phyloP scores from a whole-genome alignment of 2,329 filamentous ascomycete genomes.

The Trichoderma cornu-damae region DNA sequence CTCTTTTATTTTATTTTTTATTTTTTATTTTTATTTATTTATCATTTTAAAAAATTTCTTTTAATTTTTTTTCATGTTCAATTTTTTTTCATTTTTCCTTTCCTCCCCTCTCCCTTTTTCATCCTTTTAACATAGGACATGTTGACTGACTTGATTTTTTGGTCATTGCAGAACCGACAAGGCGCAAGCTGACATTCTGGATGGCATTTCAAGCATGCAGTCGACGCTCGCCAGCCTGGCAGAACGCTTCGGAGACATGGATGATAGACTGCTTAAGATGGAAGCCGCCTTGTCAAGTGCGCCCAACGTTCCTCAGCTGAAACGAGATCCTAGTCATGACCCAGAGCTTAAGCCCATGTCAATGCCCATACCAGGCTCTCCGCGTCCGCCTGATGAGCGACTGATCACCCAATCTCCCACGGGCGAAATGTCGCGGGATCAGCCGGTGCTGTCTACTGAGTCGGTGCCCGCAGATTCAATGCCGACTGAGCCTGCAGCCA shows the following conservation, averaged over 20 bases:
- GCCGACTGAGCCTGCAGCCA: constrained; percentile 23
- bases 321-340: constrained; percentile 26
- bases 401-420: constrained; percentile 21
- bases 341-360: constrained; percentile 26
- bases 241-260: constrained; percentile 37
- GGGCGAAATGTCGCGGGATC: constrained; percentile 26
- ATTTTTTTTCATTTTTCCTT: too few relatives aligned
- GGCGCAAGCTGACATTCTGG: constrained; percentile 55
- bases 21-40: too few relatives aligned
- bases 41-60: too few relatives aligned
- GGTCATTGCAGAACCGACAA: constrained; percentile 49
- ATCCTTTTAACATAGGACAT: neutral
- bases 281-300: constrained; percentile 29
- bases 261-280: constrained; percentile 35
- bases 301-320: constrained; percentile 7
- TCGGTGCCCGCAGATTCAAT: constrained; percentile 18
- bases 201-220: constrained; percentile 44
- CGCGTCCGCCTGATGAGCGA: constrained; percentile 19
- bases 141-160: neutral
- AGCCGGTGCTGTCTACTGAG: constrained; percentile 25
- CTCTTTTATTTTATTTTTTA: too few relatives aligned
- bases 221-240: constrained; percentile 35
- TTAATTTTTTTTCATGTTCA: too few relatives aligned
- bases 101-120: too few relatives aligned
- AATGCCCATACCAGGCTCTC: constrained; percentile 24